Conservation (phyloP, 768 basidiomycete genomes). For the Suillus alpinus region DNA sequence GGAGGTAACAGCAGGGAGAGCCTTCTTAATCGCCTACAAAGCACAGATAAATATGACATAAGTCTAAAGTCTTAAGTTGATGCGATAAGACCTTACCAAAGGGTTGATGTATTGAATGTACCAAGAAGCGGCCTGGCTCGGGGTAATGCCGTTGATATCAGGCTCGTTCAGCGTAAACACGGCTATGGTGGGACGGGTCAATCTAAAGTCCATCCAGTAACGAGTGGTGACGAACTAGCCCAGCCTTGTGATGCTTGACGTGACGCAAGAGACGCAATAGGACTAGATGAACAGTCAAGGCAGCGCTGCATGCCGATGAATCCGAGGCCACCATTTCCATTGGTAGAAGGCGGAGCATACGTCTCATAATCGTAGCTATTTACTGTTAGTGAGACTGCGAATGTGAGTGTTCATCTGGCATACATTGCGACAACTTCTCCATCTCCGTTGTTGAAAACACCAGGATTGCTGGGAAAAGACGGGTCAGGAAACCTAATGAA, state of each 20-base stretch:
- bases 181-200: constrained; percentile 11
- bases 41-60: not conserved
- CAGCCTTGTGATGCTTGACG: constrained; percentile 32
- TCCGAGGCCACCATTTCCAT: constrained; percentile 34
- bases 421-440: constrained; percentile 36
- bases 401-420: not conserved
- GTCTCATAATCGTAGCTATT: constrained; percentile 39
- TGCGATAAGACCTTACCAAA: constrained; percentile 20
- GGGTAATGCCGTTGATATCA: constrained; percentile 28
- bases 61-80: not conserved
- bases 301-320: constrained; percentile 42
- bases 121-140: constrained; percentile 33
- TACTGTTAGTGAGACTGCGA: not conserved
- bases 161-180: constrained; percentile 38
- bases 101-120: constrained; percentile 37
- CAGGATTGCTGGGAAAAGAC: constrained; percentile 23
- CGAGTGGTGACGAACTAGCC: constrained; percentile 24
- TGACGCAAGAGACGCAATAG: constrained; percentile 27
- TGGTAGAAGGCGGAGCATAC: constrained; percentile 30
- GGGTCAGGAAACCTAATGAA: not conserved
- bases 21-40: constrained; percentile 35
- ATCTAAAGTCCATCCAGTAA: not conserved
- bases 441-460: constrained; percentile 30
- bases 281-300: constrained; percentile 35
- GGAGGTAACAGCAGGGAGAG: constrained; percentile 36